These are phyloP conservation scores for Ceratobasidium sp. DNA, from an alignment of 1,284 basidiomycete species.

Conservation along the genomic window DNA sequence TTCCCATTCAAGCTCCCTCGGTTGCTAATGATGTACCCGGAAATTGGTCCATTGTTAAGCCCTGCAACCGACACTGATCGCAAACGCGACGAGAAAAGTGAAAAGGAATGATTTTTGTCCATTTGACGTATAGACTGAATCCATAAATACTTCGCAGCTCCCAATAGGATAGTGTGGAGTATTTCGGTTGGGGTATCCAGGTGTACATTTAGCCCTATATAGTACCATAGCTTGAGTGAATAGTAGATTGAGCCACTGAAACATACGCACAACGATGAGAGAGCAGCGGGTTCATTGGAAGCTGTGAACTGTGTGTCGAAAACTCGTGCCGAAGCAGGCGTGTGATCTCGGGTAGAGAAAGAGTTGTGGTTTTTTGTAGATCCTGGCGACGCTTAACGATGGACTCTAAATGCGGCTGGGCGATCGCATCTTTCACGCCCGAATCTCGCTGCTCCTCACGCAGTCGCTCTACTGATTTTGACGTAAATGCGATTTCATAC, in stretches of 20 bases:
- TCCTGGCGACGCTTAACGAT: conserved; percentile 1
- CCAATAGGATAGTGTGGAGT: conserved; percentile 58
- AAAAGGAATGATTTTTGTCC: conserved; percentile 50
- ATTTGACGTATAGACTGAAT: conserved; percentile 52
- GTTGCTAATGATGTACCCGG: conserved; percentile 55
- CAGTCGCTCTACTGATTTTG: neutral
- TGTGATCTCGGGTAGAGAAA: neutral
- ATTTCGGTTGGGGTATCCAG: conserved; percentile 57
- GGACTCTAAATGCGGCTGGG: conserved; percentile 2
- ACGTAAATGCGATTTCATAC: conserved; percentile 12
- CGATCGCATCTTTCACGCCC: conserved; percentile 37
- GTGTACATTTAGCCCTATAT: conserved; percentile 47
- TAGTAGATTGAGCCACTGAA: too few species aligned
- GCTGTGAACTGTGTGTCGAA: neutral
- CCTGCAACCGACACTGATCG: conserved; percentile 19
- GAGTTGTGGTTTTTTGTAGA: conserved; percentile 1
- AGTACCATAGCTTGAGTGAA: neutral
- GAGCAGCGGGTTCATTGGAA: conserved; percentile 15
- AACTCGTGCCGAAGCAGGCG: neutral
- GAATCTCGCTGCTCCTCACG: neutral
- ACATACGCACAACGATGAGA: neutral
- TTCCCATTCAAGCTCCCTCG: conserved; percentile 56
- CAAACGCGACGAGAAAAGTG: conserved; percentile 52
- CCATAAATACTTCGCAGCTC: conserved; percentile 60
- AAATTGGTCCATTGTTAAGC: conserved; percentile 4